Evolutionary conservation across 2,329 filamentous ascomycete genomes (phyloP), one percentile per base, ranked within the genome.

Genomic region (Colletotrichum eleusines): DNA sequence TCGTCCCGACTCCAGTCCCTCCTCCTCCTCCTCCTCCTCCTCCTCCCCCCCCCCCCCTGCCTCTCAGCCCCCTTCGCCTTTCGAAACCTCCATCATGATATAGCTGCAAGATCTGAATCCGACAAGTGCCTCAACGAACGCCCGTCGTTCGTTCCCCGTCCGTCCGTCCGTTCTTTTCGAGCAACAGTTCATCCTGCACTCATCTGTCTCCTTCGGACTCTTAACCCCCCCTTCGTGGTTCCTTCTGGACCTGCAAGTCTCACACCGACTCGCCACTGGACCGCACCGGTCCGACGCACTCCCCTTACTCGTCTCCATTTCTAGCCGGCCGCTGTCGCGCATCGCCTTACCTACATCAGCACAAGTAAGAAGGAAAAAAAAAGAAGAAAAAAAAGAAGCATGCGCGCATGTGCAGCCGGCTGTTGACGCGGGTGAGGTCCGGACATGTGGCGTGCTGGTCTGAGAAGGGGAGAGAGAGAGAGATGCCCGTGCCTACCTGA

Each of bases 241-340:
- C 59, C 16, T 12, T 51, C 23, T 28, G n/a, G n/a, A 62, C 59
- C 46, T 63, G 60, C 48, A 63, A 63, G 60, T 63, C 60, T 63
- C 48, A 63, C 48, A 54, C 48, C 35, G 60, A 33, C 35, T 54
- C 35, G 31, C 33, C 60, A 63, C 38, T 23, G 46, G 26, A 31
- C 58, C 31, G 42, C 58, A 3, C 8, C 44, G 44, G n/a, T n/a
- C 58, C 18, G 28, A 28, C n/a, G 16, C 26, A 18, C 44, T 16
- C 42, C 42, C 23, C 57, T 33, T 16, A n/a, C 11, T 46, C 16
- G n/a, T 40, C 33, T n/a, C 35, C 35, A 40, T 57, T 48, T 28
- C 57, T 42, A 57, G 8, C 57, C 28, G 42, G 16, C 11, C 20
- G 42, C 28, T 59, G 26, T 26, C 38, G 55, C 42, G 28, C 57